Conservation (phyloP, 176 grass and related monocot species). For the Lolium multiflorum region DNA sequence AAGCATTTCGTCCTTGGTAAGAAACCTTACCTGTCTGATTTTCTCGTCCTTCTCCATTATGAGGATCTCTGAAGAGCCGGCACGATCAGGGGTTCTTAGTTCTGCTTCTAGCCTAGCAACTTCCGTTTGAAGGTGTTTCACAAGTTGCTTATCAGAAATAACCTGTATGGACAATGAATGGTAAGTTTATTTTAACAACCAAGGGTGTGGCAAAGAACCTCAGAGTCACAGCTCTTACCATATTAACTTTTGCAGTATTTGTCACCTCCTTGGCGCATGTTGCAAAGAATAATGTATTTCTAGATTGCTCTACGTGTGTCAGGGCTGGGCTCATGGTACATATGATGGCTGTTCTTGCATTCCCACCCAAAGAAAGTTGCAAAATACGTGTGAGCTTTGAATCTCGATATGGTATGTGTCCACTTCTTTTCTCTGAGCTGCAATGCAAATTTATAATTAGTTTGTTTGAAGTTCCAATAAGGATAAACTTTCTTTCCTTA, state of each 20-base stretch:
- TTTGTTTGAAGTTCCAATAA: slow-evolving; percentile 36
- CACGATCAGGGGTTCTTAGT: slow-evolving; percentile 69
- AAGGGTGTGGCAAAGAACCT: slow-evolving; percentile 11
- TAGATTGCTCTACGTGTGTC: slow-evolving; percentile 88
- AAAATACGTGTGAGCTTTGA: slow-evolving; percentile 97
- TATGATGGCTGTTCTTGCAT: slow-evolving; percentile 96
- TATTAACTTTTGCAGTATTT: slow-evolving; percentile 92
- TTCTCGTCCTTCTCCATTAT: slow-evolving; percentile 52
- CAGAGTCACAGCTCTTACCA: slow-evolving; percentile 59
- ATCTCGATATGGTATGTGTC: slow-evolving; percentile 89
- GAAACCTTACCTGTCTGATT: slow-evolving; percentile 76
- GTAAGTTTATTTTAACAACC: slow-evolving; percentile 27
- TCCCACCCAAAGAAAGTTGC: slow-evolving; percentile 95
- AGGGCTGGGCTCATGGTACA: slow-evolving; percentile 97
- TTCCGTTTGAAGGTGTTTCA: slow-evolving; percentile 89
- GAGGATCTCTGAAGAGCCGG: slow-evolving; percentile 60
- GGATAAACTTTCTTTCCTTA: not conserved
- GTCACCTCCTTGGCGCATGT: slow-evolving; percentile 94
- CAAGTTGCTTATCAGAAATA: slow-evolving; percentile 90
- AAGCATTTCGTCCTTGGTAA: slow-evolving; percentile 28
- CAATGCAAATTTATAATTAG: slow-evolving; percentile 44
- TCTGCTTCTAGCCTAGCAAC: slow-evolving; percentile 93
- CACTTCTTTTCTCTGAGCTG: slow-evolving; percentile 82
- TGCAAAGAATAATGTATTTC: slow-evolving; percentile 95
- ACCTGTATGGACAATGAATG: slow-evolving; percentile 62